Conservation (phyloP, 2,329 filamentous ascomycete species). For the Colletotrichum coccodes region DNA sequence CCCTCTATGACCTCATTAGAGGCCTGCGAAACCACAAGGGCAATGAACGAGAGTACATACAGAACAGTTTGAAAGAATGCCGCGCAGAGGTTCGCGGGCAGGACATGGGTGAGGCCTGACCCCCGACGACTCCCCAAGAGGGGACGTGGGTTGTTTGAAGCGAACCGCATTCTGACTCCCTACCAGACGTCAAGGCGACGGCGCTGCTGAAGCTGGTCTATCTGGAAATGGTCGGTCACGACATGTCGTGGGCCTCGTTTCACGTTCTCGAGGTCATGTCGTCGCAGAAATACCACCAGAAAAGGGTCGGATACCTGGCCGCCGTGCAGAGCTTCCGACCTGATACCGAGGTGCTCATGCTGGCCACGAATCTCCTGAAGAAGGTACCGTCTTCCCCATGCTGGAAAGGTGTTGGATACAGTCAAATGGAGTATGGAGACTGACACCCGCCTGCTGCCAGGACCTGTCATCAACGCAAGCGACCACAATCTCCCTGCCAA, state of each 20-base stretch:
- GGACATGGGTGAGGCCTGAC: constrained; percentile 79
- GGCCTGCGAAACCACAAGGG: constrained; percentile 96
- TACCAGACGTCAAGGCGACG: constrained; percentile 89
- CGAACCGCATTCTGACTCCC: constrained; percentile 21
- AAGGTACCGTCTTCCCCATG: constrained; percentile 68
- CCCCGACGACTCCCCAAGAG: background rate
- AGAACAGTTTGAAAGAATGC: constrained; percentile 94
- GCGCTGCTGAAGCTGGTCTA: constrained; percentile 96
- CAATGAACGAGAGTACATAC: constrained; percentile 93
- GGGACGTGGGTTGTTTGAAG: background rate
- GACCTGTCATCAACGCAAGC: constrained; percentile 79
- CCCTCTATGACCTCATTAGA: constrained; percentile 97
- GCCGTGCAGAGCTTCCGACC: constrained; percentile 96
- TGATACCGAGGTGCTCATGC: constrained; percentile 96
- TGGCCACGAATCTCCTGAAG: constrained; percentile 95
- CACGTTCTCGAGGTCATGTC: constrained; percentile 99
- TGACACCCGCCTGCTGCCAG: constrained; percentile 47
- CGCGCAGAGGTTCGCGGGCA: constrained; percentile 89
- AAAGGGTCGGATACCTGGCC: constrained; percentile 92
- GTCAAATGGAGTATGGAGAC: background rate
- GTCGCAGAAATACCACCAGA: constrained; percentile 92
- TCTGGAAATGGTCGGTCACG: constrained; percentile 98
- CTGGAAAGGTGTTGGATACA: background rate
- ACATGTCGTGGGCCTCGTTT: constrained; percentile 99
- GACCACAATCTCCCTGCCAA: constrained; percentile 84